Conservation (phyloP, 331 rosid species). For the Erythrophleum ivorense region DNA sequence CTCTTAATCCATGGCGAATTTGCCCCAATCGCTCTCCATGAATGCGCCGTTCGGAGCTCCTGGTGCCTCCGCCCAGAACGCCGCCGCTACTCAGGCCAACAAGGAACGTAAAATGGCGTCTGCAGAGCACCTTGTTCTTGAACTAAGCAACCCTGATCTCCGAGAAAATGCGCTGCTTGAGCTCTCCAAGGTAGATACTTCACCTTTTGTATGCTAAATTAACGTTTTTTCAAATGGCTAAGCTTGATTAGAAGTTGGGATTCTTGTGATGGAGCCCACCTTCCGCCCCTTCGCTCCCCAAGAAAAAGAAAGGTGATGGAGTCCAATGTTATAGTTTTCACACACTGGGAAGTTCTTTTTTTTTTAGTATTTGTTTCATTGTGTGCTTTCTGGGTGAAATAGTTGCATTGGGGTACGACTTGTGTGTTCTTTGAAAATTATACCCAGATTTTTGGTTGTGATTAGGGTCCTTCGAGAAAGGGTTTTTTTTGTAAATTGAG, state of each 20-base stretch:
- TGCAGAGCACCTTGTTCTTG: slow-evolving; percentile 90
- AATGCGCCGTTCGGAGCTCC: slow-evolving; percentile 57
- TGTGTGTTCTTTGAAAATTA: background rate
- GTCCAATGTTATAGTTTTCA: background rate
- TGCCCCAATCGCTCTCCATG: slow-evolving; percentile 61
- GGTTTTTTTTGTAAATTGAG: background rate
- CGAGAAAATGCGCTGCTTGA: slow-evolving; percentile 94
- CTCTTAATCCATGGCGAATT: slow-evolving; percentile 52
- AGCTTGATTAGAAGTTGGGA: too few species aligned
- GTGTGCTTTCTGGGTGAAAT: background rate
- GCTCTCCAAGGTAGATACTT: slow-evolving; percentile 76
- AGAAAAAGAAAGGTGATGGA: background rate
- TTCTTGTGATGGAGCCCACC: background rate
- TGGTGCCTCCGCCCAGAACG: slow-evolving; percentile 37
- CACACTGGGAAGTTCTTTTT: background rate
- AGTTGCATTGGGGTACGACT: background rate
- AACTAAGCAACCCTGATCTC: slow-evolving; percentile 87
- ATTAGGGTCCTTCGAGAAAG: slow-evolving; percentile 1
- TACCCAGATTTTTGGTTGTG: background rate
- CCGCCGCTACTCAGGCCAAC: slow-evolving; percentile 49
- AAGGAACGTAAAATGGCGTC: slow-evolving; percentile 86
- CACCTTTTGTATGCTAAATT: background rate
- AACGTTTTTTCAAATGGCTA: background rate
- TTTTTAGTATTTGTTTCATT: background rate
- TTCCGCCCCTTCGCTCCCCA: too few species aligned